Evolutionary conservation across 257 asterid genomes (phyloP).

Genomic region (Scutellaria barbata): DNA sequence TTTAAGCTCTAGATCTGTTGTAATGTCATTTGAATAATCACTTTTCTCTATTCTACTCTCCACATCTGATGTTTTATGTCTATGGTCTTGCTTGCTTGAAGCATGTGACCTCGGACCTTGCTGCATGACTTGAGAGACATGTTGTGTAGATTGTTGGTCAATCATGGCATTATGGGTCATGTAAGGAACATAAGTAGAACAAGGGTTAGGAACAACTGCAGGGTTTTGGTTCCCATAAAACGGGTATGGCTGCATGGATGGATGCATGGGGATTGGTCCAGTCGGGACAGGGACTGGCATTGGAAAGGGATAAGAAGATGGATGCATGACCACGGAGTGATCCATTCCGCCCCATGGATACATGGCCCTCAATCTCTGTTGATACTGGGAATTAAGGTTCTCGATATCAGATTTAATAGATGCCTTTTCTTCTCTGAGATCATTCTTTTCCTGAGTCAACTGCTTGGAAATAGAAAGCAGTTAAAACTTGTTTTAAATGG

Average conservation of each 20-base stretch:
- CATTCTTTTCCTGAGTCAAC: conserved; percentile 71
- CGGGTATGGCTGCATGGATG: conserved; percentile 88
- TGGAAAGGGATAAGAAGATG: conserved; percentile 83
- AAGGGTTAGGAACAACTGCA: conserved; percentile 71
- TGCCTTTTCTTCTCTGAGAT: conserved; percentile 79
- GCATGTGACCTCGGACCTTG: conserved; percentile 59
- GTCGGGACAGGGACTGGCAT: conserved; percentile 86
- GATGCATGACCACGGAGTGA: conserved; percentile 92
- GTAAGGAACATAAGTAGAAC: conserved; percentile 79
- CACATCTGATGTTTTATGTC: conserved; percentile 61
- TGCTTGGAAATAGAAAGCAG: conserved; percentile 42
- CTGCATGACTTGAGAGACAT: conserved; percentile 63
- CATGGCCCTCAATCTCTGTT: conserved; percentile 80
- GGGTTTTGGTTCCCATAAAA: conserved; percentile 79
- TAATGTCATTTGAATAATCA: conserved; percentile 74
- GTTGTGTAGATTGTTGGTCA: conserved; percentile 75
- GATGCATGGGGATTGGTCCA: conserved; percentile 91
- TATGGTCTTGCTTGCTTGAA: conserved; percentile 65
- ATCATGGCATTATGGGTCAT: conserved; percentile 67
- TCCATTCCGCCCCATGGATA: conserved; percentile 97
- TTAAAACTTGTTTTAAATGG: conserved; percentile 33
- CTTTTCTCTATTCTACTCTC: conserved; percentile 69
- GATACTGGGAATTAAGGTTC: conserved; percentile 76
- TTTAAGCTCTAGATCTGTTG: conserved; percentile 93
- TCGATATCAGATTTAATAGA: conserved; percentile 70